Percentiles rank a stretch among this genome's conserved stretches.
Conservation (phyloP, 2,329 filamentous ascomycete genomes). For the Penicillium sp. region DNA sequence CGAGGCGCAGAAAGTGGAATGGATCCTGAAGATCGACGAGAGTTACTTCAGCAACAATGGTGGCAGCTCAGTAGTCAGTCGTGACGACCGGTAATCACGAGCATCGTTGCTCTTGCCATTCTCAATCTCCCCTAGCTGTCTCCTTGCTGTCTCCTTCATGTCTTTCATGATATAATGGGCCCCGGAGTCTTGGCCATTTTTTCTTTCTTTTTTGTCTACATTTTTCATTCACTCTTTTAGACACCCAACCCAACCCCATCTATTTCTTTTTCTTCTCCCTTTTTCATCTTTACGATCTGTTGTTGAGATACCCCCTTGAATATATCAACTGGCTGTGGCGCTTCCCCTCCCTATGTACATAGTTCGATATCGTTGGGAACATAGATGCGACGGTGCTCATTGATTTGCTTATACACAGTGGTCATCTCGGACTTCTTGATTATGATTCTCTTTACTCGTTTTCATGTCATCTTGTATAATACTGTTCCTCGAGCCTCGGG, state of each 20-base stretch:
- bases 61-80: slow-evolving; percentile 31
- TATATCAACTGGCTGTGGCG: slow-evolving; percentile 39
- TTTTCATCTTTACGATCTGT: slow-evolving; percentile 32
- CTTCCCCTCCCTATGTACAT: slow-evolving; percentile 39
- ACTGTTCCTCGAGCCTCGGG: neutral
- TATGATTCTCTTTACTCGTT: neutral
- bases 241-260: neutral
- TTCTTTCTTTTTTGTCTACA: slow-evolving; percentile 14
- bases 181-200: slow-evolving; percentile 26
- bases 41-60: slow-evolving; percentile 60
- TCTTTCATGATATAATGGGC: slow-evolving; percentile 30
- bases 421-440: slow-evolving; percentile 12
- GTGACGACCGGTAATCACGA: slow-evolving; percentile 26
- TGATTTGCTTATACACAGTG: slow-evolving; percentile 13
- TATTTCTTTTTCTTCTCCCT: slow-evolving; percentile 15
- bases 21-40: slow-evolving; percentile 94
- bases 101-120: slow-evolving; percentile 1
- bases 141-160: slow-evolving; percentile 19
- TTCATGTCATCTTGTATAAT: neutral
- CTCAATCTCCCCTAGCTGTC: neutral
- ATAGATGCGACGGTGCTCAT: slow-evolving; percentile 33
- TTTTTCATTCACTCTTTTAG: slow-evolving; percentile 12
- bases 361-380: slow-evolving; percentile 32
- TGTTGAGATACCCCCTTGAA: slow-evolving; percentile 46
- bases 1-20: slow-evolving; percentile 92